phyloP scores from a whole-genome alignment of 1,284 basidiomycete species.

The Rhodotorula sp. region DNA sequence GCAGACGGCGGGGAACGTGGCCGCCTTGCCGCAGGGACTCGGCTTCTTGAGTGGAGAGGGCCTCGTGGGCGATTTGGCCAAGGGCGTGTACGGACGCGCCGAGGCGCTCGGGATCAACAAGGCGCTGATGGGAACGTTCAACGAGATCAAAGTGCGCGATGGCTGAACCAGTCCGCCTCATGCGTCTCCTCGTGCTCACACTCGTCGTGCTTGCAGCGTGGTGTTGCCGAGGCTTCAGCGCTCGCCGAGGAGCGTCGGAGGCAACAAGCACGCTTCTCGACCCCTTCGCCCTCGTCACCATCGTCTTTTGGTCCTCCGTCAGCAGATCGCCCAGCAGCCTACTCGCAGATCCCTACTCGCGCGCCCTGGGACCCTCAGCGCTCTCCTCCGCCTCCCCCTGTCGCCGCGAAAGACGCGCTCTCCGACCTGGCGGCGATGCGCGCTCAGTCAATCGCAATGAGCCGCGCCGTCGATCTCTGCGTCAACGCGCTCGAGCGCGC shows the following conservation, averaged over 20 bases:
- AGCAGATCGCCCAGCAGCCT: background rate
- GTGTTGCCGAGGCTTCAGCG: conserved; percentile 33
- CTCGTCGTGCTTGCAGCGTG: background rate
- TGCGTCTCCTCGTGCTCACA: too few species aligned
- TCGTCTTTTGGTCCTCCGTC: too few species aligned
- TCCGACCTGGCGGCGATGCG: conserved; percentile 27
- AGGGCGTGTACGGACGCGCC: conserved; percentile 42
- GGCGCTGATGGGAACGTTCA: conserved; percentile 39
- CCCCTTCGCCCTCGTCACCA: background rate
- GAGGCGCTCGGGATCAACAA: conserved; percentile 46
- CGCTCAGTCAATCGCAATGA: conserved; percentile 27
- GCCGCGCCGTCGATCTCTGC: conserved; percentile 37
- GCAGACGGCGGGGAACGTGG: background rate
- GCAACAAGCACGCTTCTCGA: background rate
- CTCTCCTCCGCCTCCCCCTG: conserved; percentile 10
- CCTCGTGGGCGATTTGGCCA: conserved; percentile 38
- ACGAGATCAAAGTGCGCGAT: conserved; percentile 40
- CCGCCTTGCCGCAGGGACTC: conserved; percentile 3
- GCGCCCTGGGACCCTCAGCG: conserved; percentile 35
- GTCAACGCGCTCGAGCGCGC: conserved; percentile 31
- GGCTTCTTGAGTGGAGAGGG: conserved; percentile 28
- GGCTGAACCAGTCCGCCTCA: background rate
- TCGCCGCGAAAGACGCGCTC: conserved; percentile 28
- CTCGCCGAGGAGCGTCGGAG: conserved; percentile 31
- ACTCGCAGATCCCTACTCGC: conserved; percentile 39